A percentile compares a stretch with the other conserved stretches of the same genome.
Evolutionary conservation across 176 grass and related monocot species (phyloP).

Genomic region (Saccharum officinarum): DNA sequence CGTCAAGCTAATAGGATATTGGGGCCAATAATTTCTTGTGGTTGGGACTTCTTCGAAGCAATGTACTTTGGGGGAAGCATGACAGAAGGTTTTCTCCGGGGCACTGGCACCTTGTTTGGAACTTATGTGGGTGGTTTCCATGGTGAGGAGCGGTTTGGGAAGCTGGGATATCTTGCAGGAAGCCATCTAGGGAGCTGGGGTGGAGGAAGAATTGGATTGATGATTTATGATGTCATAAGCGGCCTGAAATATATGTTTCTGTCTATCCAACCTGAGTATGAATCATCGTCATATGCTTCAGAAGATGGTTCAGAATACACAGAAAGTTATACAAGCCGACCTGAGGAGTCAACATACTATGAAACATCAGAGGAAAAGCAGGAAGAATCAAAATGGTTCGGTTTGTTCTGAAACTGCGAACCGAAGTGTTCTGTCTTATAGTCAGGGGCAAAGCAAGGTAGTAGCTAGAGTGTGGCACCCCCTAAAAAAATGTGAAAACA

Average conservation of each 20-base stretch:
- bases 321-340: constrained; percentile 39
- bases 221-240: constrained; percentile 89
- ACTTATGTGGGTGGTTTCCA: constrained; percentile 84
- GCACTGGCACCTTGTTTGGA: constrained; percentile 81
- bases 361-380: constrained; percentile 39
- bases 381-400: constrained; percentile 46
- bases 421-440: neutral
- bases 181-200: constrained; percentile 96
- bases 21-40: constrained; percentile 86
- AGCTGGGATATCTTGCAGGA: constrained; percentile 80
- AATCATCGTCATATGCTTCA: constrained; percentile 22
- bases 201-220: constrained; percentile 90
- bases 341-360: constrained; percentile 33
- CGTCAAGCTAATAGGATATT: constrained; percentile 90
- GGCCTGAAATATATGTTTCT: constrained; percentile 73
- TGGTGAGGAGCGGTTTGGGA: constrained; percentile 86
- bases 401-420: constrained; percentile 46
- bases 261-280: constrained; percentile 50
- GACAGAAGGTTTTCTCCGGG: constrained; percentile 88
- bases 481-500: neutral
- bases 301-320: constrained; percentile 37
- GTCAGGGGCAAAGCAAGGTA: too few species aligned
- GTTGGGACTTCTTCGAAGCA: constrained; percentile 99
- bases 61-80: constrained; percentile 90
- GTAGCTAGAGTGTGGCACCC: neutral